Conservation (phyloP, 1,139 yeast genomes). For the Scheffersomyces illinoinensis region DNA sequence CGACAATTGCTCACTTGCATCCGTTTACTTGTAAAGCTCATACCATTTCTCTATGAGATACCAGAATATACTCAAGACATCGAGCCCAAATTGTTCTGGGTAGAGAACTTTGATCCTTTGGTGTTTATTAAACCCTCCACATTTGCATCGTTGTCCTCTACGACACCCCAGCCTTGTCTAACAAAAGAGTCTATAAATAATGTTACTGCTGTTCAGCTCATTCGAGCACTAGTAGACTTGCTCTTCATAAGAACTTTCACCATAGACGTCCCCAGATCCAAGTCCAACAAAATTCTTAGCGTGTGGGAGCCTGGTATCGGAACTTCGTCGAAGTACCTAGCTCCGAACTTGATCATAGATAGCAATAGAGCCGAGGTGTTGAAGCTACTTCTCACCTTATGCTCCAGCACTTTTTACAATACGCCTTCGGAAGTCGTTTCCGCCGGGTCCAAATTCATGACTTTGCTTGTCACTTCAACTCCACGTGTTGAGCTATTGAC, state of each 20-base stretch:
- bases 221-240: slow-evolving; percentile 49
- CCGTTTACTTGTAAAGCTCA: slow-evolving; percentile 61
- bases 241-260: slow-evolving; percentile 67
- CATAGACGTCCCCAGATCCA: slow-evolving; percentile 20
- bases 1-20: slow-evolving; percentile 53
- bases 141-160: background rate
- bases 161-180: slow-evolving; percentile 12
- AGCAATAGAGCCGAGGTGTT: slow-evolving; percentile 69
- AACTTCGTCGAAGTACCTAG: slow-evolving; percentile 34
- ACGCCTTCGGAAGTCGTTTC: slow-evolving; percentile 44
- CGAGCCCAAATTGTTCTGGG: slow-evolving; percentile 42
- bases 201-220: slow-evolving; percentile 44
- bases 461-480: slow-evolving; percentile 54
- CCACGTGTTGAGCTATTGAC: slow-evolving; percentile 53
- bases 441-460: slow-evolving; percentile 59
- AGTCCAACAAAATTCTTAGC: slow-evolving; percentile 11
- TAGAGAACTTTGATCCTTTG: slow-evolving; percentile 23
- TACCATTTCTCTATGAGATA: slow-evolving; percentile 69
- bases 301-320: slow-evolving; percentile 86
- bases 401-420: slow-evolving; percentile 62
- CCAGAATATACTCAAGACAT: slow-evolving; percentile 34
- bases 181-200: background rate
- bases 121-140: slow-evolving; percentile 16
- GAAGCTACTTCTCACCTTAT: slow-evolving; percentile 59
- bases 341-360: slow-evolving; percentile 56